phyloP scores from a whole-genome alignment of 2,329 filamentous ascomycete genomes.

The Pseudophaeomoniella oleicola region DNA sequence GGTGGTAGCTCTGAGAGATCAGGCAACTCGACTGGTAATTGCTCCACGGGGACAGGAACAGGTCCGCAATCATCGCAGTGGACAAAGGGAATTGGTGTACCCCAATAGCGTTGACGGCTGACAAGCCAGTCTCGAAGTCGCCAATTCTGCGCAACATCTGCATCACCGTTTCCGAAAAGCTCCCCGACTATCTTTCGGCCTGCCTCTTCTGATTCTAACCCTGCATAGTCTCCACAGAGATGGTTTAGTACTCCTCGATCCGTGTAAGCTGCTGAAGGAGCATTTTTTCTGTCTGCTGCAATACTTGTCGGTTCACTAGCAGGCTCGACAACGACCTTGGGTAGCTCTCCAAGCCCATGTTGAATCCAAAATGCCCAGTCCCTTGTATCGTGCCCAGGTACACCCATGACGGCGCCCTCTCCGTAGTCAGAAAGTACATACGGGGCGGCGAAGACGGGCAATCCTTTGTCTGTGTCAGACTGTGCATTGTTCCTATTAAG shows the following conservation, averaged over 20 bases:
- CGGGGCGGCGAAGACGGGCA: conserved; percentile 69
- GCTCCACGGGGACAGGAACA: conserved; percentile 60
- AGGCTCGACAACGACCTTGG: conserved; percentile 46
- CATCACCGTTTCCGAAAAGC: conserved; percentile 35
- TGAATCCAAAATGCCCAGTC: conserved; percentile 70
- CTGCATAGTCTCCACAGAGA: conserved; percentile 50
- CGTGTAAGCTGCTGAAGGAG: conserved; percentile 34
- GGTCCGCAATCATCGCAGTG: conserved; percentile 65
- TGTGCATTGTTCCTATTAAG: conserved; percentile 36
- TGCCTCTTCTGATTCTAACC: conserved; percentile 48
- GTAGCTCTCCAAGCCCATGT: conserved; percentile 45
- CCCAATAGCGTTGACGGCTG: conserved; percentile 87
- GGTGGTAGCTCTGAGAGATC: conserved; percentile 50
- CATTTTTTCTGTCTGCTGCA: conserved; percentile 10
- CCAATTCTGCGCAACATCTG: conserved; percentile 56
- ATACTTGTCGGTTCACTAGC: conserved; percentile 19
- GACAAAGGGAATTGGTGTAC: conserved; percentile 75
- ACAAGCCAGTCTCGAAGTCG: conserved; percentile 79
- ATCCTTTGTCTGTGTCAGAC: conserved; percentile 36
- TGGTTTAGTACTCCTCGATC: conserved; percentile 54
- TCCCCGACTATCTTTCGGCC: conserved; percentile 43
- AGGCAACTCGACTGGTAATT: conserved; percentile 66
- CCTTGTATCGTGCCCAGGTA: conserved; percentile 68
- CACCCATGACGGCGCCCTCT: conserved; percentile 81
- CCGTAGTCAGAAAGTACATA: conserved; percentile 80